Evolutionary conservation across 2,329 filamentous ascomycete genomes (phyloP), one percentile per base, ranked within the genome.

Genomic region (Aspergillus intermedius): DNA sequence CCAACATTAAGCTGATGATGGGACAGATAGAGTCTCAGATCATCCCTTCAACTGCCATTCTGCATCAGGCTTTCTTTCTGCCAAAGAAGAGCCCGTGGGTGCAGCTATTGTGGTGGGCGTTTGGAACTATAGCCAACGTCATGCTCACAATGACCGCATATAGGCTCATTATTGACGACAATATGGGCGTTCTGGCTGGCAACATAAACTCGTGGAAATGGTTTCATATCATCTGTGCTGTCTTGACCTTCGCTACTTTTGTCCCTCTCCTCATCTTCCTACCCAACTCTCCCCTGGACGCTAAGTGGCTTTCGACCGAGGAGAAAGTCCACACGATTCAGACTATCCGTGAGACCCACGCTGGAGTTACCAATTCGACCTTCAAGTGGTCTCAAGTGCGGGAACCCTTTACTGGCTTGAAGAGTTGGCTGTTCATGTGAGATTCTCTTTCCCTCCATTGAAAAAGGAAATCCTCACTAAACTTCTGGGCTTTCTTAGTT

Each of bases 111-210:
- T 62, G 60, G 60, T 62, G 60, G 60, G 57, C 57, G 7, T 59
- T 57, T 13, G 60, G 60, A 19, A 60, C 58, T 21, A 49, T 62
- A 10, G 60, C 59, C 39, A 62, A 62, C 21, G 60, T 62, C 8
- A 49, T 61, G 9, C 49, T 63, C n/a, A 63, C 59, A 17, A 61
- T 62, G 58, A 58, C 61, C 8, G 53, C 60, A 1, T 62, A 60
- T 44, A 61, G 57, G 42, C 54, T 63, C 25, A 62, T 49, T 7
- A 44, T 49, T 7, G 44, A 49, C 15, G 44, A 46, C 17, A 19
- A 44, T 8, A 34, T 21, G 9, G 44, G 44, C 8, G 32, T 41
- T 15, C 32, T 49, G 15, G 44, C 42, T n/a, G 48, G 48, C 3
- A 49, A 37, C 40, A 46, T 49, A 15, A 25, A 17, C n/a, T 49